phyloP scores from a whole-genome alignment of 257 asterid species.

The Capsicum rhomboideum region DNA sequence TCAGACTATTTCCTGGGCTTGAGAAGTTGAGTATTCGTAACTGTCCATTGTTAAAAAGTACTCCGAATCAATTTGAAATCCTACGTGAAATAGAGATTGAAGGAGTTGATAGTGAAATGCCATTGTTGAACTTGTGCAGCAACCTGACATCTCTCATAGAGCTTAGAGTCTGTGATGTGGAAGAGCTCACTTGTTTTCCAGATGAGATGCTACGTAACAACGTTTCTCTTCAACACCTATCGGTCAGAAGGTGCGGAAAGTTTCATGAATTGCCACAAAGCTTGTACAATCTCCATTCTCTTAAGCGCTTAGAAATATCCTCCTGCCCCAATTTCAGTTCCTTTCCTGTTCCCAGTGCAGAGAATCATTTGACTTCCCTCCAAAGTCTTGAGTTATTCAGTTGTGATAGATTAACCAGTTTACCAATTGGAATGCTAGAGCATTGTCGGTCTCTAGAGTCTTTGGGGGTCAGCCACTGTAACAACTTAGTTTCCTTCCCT shows the following conservation, averaged over 20 bases:
- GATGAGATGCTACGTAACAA: not conserved
- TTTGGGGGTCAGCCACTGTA: accelerated
- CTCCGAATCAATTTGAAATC: conserved; percentile 21
- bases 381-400: accelerated
- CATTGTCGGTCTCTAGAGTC: not conserved
- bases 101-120: not conserved
- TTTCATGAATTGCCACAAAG: conserved; percentile 9
- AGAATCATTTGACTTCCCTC: not conserved
- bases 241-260: accelerated
- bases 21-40: not conserved
- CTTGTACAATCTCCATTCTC: not conserved
- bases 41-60: not conserved
- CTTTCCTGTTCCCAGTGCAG: not conserved
- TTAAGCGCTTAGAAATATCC: not conserved
- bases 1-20: conserved; percentile 12
- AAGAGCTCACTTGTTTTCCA: not conserved
- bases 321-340: not conserved
- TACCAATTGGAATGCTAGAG: conserved; percentile 9
- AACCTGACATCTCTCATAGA: not conserved
- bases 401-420: not conserved
- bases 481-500: not conserved
- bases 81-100: not conserved
- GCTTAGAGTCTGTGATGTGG: accelerated
- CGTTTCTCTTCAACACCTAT: not conserved
- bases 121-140: conserved; percentile 5